Percentiles rank a stretch among this genome's conserved stretches.
These are phyloP conservation scores for Microcos paniculata DNA, from an alignment of 345 rosid genomes.

Conservation along the genomic window DNA sequence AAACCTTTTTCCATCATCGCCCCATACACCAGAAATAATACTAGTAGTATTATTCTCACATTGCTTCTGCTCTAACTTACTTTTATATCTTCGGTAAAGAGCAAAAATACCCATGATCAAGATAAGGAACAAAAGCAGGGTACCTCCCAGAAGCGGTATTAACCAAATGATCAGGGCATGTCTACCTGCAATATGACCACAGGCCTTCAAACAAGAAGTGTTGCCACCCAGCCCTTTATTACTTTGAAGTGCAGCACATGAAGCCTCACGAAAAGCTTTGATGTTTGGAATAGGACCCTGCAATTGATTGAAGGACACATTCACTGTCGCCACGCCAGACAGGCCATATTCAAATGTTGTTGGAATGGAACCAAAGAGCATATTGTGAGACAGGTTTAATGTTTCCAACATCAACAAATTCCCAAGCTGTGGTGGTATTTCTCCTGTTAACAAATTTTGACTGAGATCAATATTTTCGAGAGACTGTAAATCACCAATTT, in stretches of 20 bases:
- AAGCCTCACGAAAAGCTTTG: conserved; percentile 14
- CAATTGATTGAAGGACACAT: conserved; percentile 24
- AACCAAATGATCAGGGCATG: neutral
- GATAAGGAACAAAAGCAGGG: neutral
- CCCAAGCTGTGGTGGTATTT: conserved; percentile 12
- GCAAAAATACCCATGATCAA: neutral
- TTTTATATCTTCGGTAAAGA: neutral
- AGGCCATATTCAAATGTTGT: conserved; percentile 6
- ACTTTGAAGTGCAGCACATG: conserved; percentile 24
- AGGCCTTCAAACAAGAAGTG: conserved; percentile 14
- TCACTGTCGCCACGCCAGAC: conserved; percentile 10
- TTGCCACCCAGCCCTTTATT: conserved; percentile 36
- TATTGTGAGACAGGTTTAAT: conserved; percentile 25
- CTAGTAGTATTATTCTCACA: neutral
- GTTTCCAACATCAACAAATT: neutral
- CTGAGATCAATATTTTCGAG: conserved; percentile 27
- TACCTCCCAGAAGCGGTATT: neutral
- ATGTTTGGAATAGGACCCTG: conserved; percentile 23
- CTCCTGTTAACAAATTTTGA: conserved; percentile 15
- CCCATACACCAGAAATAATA: neutral
- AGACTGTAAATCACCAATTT: conserved; percentile 9
- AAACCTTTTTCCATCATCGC: conserved; percentile 15
- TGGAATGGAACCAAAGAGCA: conserved; percentile 26
- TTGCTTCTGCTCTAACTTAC: neutral
- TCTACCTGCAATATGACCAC: conserved; percentile 4